Evolutionary conservation across 202 grass and related monocot genomes (phyloP).

Genomic region (Setaria italica): DNA sequence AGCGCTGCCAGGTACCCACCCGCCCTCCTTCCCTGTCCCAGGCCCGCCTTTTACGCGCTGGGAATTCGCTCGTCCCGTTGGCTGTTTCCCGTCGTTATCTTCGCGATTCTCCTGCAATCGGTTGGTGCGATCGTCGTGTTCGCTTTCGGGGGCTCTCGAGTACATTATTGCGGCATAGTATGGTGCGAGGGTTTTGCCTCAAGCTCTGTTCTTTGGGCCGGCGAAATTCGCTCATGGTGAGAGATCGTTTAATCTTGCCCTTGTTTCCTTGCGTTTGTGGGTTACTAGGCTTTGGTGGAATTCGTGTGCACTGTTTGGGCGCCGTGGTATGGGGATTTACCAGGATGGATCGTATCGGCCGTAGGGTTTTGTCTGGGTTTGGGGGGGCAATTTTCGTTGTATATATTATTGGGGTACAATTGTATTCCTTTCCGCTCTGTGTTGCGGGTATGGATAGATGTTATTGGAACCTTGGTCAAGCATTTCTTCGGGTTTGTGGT

Average conservation of each 20-base stretch:
- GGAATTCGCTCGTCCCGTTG: not conserved
- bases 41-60: not conserved
- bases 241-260: not conserved
- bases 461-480: not conserved
- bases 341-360: not conserved
- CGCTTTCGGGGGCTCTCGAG: not conserved
- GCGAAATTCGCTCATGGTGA: not conserved
- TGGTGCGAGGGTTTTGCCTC: constrained; percentile 13
- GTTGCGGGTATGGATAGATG: not conserved
- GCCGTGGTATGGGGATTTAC: not conserved
- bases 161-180: not conserved
- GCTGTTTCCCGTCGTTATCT: not conserved
- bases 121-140: not conserved
- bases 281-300: not conserved
- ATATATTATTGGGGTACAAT: not conserved
- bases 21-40: not conserved
- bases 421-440: not conserved
- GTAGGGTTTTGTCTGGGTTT: constrained; percentile 37
- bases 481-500: not conserved
- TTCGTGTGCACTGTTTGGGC: not conserved
- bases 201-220: not conserved
- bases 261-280: not conserved
- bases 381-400: constrained; percentile 18
- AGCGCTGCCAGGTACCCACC: constrained; percentile 57
- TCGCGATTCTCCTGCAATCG: not conserved